phyloP scores from a whole-genome alignment of 1,284 basidiomycete genomes.

The Inonotus obliquus region DNA sequence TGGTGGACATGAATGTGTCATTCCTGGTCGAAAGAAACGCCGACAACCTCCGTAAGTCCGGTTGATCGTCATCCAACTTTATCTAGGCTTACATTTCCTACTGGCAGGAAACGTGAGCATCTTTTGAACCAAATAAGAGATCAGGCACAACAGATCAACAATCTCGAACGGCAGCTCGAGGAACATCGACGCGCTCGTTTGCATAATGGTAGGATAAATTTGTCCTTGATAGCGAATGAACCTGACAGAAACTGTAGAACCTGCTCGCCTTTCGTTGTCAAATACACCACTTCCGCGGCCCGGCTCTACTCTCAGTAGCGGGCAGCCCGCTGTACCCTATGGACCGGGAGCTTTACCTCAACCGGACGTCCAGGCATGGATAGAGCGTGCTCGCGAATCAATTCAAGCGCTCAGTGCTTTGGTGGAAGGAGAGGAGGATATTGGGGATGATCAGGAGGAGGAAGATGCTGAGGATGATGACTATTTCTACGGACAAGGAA shows the following conservation, averaged over 20 bases:
- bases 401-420: constrained; percentile 55
- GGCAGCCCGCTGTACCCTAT: background rate
- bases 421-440: constrained; percentile 14
- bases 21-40: constrained; percentile 16
- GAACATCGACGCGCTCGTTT: constrained; percentile 25
- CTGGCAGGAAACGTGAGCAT: constrained; percentile 66
- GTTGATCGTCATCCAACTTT: too few species aligned
- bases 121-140: constrained; percentile 67
- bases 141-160: constrained; percentile 64
- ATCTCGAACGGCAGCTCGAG: constrained; percentile 63
- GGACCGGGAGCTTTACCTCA: constrained; percentile 16
- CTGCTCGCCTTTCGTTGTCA: constrained; percentile 9
- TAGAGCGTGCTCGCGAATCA: constrained; percentile 61
- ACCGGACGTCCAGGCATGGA: constrained; percentile 61
- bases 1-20: constrained; percentile 16
- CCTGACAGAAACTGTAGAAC: constrained; percentile 15
- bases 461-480: constrained; percentile 18
- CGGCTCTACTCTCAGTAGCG: background rate
- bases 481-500: background rate
- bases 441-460: constrained; percentile 15
- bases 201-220: constrained; percentile 17
- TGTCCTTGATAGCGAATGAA: constrained; percentile 18
- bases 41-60: constrained; percentile 14
- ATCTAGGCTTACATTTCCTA: too few species aligned
- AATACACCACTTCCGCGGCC: constrained; percentile 13